A percentile compares a stretch with the other conserved stretches of the same genome.
Evolutionary conservation across 257 asterid genomes (phyloP).

Genomic region (Solanum corneliomulleri): DNA sequence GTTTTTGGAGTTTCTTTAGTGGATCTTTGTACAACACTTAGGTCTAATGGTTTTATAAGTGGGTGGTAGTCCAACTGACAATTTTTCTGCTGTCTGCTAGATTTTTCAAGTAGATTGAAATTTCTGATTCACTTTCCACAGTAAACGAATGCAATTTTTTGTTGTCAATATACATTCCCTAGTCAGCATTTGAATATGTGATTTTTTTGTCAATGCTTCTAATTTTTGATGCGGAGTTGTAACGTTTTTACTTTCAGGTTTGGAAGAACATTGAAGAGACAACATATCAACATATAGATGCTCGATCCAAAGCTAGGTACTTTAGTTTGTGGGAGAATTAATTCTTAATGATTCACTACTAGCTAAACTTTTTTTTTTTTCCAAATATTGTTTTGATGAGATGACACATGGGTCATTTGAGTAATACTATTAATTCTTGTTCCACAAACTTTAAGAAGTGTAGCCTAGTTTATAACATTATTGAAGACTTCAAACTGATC

Average conservation of each 20-base stretch:
- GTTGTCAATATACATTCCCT: neutral
- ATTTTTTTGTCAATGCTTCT: neutral
- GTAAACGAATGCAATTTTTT: neutral
- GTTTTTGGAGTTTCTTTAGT: neutral
- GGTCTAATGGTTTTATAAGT: neutral
- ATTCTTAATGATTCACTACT: neutral
- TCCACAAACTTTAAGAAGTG: neutral
- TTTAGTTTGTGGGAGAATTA: neutral
- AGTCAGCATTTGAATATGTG: neutral
- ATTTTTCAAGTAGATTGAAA: neutral
- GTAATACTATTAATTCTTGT: neutral
- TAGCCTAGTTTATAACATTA: neutral
- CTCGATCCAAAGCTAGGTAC: conserved; percentile 44
- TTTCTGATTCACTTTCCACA: neutral
- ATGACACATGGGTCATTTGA: neutral
- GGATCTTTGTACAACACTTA: neutral
- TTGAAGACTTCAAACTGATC: neutral
- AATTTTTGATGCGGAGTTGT: neutral
- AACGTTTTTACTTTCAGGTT: conserved; percentile 17
- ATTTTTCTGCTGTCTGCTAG: neutral
- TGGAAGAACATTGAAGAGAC: conserved; percentile 29
- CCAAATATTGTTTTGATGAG: neutral
- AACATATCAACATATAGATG: conserved; percentile 41
- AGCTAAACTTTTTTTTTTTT: neutral
- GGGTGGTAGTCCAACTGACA: neutral